These are phyloP conservation scores for Trypanosoma congolense DNA, from an alignment of 208 protist genomes.

Conservation along the genomic window DNA sequence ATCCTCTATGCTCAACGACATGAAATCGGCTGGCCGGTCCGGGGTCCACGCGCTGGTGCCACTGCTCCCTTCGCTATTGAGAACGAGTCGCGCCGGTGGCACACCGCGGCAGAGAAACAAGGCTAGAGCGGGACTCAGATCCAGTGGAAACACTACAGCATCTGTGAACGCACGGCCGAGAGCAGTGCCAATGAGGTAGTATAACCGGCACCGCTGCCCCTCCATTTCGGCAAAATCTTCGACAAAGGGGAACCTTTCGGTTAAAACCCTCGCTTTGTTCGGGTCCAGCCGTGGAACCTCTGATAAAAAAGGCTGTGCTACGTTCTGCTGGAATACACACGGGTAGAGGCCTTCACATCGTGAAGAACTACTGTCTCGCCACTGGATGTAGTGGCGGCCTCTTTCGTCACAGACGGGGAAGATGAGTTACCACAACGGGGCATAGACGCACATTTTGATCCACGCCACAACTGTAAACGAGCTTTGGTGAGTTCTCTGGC, in stretches of 20 bases:
- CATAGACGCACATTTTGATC: neutral
- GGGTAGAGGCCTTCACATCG: neutral
- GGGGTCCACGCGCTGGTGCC: constrained; percentile 20
- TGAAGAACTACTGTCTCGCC: too few relatives aligned
- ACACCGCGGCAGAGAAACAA: constrained; percentile 54
- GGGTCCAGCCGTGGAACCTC: neutral
- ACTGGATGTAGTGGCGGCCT: too few relatives aligned
- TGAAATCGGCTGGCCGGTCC: constrained; percentile 58
- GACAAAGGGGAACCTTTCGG: constrained; percentile 13
- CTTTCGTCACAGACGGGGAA: too few relatives aligned
- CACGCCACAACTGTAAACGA: constrained; percentile 51
- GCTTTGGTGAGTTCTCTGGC: constrained; percentile 47
- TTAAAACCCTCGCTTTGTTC: neutral
- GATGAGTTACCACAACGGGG: neutral
- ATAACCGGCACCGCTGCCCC: constrained; percentile 34
- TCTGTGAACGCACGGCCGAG: constrained; percentile 79
- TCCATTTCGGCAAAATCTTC: constrained; percentile 48
- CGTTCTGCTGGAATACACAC: neutral
- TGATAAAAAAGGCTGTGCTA: neutral
- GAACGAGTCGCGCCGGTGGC: constrained; percentile 29
- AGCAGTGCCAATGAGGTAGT: constrained; percentile 71
- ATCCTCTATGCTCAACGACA: constrained; percentile 48
- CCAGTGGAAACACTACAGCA: constrained; percentile 69
- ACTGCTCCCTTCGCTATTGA: constrained; percentile 12
- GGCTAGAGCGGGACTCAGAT: constrained; percentile 58